A percentile compares a stretch with the other conserved stretches of the same genome.
phyloP scores from a whole-genome alignment of 2,329 filamentous ascomycete genomes.

The Didymellaceae sp. region DNA sequence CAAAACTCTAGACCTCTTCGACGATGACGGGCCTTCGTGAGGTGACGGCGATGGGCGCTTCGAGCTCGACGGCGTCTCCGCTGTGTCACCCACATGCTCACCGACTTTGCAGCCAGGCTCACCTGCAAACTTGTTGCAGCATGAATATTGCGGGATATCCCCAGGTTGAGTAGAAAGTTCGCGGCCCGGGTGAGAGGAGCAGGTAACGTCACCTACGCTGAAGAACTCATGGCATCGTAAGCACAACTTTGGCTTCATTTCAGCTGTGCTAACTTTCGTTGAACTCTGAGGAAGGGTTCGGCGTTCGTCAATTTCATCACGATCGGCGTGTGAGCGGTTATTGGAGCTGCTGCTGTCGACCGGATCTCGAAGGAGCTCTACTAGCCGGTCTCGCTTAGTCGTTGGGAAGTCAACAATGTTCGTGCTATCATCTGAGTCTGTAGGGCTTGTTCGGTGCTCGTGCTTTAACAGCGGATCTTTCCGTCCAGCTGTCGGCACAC shows the following conservation, averaged over 20 bases:
- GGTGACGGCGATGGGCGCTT: constrained; percentile 8
- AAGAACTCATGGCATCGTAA: constrained; percentile 21
- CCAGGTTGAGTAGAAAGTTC: neutral
- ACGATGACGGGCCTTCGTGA: neutral
- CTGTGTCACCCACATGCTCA: constrained; percentile 6
- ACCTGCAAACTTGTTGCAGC: constrained; percentile 18
- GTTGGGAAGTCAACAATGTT: constrained; percentile 19
- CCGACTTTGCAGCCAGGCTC: constrained; percentile 23
- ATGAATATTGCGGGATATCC: constrained; percentile 11
- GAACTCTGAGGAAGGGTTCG: no score
- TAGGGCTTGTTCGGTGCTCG: constrained; percentile 6
- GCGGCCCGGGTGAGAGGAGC: constrained; percentile 27
- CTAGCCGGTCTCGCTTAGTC: neutral
- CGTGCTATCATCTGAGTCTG: constrained; percentile 19
- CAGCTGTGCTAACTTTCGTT: neutral
- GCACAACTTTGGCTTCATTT: constrained; percentile 16
- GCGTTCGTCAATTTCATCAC: no score
- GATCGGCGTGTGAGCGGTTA: neutral
- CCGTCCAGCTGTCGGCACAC: neutral
- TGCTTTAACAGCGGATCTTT: constrained; percentile 15
- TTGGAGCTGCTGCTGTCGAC: neutral
- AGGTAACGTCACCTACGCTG: constrained; percentile 6
- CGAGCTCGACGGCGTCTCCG: neutral
- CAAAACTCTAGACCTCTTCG: constrained; percentile 11
- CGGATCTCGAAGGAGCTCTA: neutral